Evolutionary conservation across 1,139 yeast species (phyloP).

Genomic region (Wickerhamiella pararugosa): DNA sequence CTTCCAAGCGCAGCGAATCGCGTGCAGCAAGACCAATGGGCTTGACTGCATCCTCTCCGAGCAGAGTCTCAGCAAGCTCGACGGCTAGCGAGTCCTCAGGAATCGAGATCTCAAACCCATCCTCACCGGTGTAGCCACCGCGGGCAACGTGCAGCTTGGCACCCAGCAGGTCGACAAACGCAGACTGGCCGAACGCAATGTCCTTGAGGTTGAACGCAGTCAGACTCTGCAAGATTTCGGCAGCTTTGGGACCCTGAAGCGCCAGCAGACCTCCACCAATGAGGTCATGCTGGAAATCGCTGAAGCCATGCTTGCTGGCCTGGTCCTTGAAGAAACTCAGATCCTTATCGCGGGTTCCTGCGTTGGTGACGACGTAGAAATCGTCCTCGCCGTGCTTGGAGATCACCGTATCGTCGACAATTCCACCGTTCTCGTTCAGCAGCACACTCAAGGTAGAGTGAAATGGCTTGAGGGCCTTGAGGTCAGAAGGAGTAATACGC

Average conservation of each 20-base stretch:
- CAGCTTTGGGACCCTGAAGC: slow-evolving; percentile 81
- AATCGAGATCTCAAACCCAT: slow-evolving; percentile 85
- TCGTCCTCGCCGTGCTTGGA: slow-evolving; percentile 68
- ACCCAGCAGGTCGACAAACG: slow-evolving; percentile 36
- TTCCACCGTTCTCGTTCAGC: slow-evolving; percentile 58
- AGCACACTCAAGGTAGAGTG: slow-evolving; percentile 66
- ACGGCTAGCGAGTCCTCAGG: slow-evolving; percentile 44
- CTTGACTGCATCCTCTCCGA: slow-evolving; percentile 44
- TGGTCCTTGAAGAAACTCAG: slow-evolving; percentile 40
- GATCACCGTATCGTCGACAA: slow-evolving; percentile 80
- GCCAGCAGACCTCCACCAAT: slow-evolving; percentile 75
- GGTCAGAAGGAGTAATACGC: slow-evolving; percentile 74
- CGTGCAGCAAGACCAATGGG: slow-evolving; percentile 96
- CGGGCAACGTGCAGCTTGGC: slow-evolving; percentile 57
- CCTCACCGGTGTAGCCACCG: slow-evolving; percentile 97
- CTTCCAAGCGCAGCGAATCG: slow-evolving; percentile 87
- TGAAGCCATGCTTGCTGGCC: slow-evolving; percentile 20
- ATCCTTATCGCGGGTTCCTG: slow-evolving; percentile 84
- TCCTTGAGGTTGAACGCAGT: slow-evolving; percentile 42
- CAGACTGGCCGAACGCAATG: slow-evolving; percentile 64
- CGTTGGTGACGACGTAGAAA: slow-evolving; percentile 89
- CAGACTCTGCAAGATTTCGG: slow-evolving; percentile 46
- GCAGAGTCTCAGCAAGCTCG: slow-evolving; percentile 46
- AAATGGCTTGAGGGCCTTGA: slow-evolving; percentile 38
- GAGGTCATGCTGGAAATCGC: slow-evolving; percentile 40